These are phyloP conservation scores for Fagus crenata DNA, from an alignment of 306 rosid species.

Conservation along the genomic window DNA sequence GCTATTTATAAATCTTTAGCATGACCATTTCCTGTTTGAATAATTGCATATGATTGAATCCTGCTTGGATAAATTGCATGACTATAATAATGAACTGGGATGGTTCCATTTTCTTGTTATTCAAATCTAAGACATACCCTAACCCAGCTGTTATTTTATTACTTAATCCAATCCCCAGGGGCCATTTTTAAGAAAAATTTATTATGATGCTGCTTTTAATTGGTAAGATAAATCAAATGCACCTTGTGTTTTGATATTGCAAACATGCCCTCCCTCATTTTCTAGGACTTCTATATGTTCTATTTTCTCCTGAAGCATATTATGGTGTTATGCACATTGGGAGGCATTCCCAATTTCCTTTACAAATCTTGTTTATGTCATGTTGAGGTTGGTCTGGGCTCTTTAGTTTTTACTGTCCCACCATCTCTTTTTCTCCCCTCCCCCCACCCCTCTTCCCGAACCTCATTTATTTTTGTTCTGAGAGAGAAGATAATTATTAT, in stretches of 20 bases:
- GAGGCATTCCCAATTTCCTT: not conserved
- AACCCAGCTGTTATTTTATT: not conserved
- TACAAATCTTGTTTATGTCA: not conserved
- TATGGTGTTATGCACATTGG: not conserved
- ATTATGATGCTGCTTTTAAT: not conserved
- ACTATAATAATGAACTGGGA: not conserved
- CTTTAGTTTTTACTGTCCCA: not conserved
- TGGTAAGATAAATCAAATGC: not conserved
- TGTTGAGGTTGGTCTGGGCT: not conserved
- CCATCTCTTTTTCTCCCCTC: not conserved
- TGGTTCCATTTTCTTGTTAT: not conserved
- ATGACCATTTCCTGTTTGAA: not conserved
- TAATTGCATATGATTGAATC: not conserved
- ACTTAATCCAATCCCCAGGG: not conserved
- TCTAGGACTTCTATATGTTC: not conserved
- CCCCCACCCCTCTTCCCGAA: too few species aligned
- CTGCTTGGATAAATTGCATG: not conserved
- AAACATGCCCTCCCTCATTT: not conserved
- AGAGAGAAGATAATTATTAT: conserved; percentile 22
- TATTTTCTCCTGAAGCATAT: not conserved
- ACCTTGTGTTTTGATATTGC: not conserved
- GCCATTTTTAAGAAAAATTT: not conserved
- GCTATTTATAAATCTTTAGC: not conserved
- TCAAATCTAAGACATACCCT: not conserved
- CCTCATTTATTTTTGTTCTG: not conserved